A percentile compares a stretch with the other conserved stretches of the same genome.
These are phyloP conservation scores for Suillus clintonianus DNA, from an alignment of 768 basidiomycete genomes.

Conservation along the genomic window DNA sequence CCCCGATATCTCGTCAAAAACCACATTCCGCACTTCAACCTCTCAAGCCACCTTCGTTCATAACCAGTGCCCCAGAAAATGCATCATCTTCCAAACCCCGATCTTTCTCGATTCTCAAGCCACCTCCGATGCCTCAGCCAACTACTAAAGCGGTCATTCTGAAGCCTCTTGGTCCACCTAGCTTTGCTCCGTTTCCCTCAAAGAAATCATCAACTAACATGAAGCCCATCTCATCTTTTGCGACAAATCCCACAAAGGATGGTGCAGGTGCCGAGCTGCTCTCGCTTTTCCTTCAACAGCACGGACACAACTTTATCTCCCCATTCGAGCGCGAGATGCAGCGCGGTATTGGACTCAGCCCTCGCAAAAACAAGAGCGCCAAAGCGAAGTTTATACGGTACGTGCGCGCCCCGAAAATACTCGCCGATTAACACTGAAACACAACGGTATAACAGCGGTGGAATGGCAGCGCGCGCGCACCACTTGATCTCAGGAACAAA, in stretches of 20 bases:
- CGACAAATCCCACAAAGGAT: slow-evolving; percentile 55
- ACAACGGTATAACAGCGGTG: slow-evolving; percentile 42
- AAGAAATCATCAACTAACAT: slow-evolving; percentile 32
- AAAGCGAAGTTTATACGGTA: slow-evolving; percentile 53
- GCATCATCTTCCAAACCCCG: background rate
- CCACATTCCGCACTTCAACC: slow-evolving; percentile 1
- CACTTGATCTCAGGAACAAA: slow-evolving; percentile 43
- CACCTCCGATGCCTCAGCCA: slow-evolving; percentile 22
- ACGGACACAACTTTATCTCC: slow-evolving; percentile 38
- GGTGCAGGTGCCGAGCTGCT: slow-evolving; percentile 51
- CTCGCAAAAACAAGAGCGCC: slow-evolving; percentile 50
- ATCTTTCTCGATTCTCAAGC: slow-evolving; percentile 25
- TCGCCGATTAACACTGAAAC: background rate
- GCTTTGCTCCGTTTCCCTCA: slow-evolving; percentile 21
- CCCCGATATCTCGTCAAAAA: background rate
- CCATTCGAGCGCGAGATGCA: slow-evolving; percentile 38
- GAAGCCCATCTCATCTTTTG: slow-evolving; percentile 53
- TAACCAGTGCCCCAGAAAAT: background rate
- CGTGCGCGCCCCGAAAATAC: slow-evolving; percentile 14
- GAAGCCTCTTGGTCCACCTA: slow-evolving; percentile 32
- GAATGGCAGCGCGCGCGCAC: slow-evolving; percentile 53
- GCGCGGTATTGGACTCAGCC: slow-evolving; percentile 60
- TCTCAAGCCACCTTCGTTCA: slow-evolving; percentile 18
- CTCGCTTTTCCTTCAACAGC: slow-evolving; percentile 53
- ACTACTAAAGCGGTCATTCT: slow-evolving; percentile 17